Evolutionary conservation across 2,329 filamentous ascomycete species (phyloP).

Genomic region (Dothidotthia symphoricarpi): DNA sequence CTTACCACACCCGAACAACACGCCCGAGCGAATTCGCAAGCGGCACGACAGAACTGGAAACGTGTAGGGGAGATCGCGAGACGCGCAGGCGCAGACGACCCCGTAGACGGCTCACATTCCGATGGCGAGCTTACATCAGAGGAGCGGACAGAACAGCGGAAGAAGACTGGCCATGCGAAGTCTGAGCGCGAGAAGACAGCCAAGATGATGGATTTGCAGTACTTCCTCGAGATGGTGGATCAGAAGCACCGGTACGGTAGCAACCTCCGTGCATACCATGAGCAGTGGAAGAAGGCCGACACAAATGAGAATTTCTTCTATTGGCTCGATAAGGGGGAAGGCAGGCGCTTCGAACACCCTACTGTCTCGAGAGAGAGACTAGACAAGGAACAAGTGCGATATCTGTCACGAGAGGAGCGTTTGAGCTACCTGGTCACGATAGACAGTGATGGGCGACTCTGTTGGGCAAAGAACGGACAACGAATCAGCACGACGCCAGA

Average conservation of each 20-base stretch:
- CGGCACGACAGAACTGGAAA: conserved; percentile 70
- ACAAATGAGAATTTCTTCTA: conserved; percentile 90
- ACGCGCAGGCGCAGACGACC: conserved; percentile 68
- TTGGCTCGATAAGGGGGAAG: conserved; percentile 83
- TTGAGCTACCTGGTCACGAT: conserved; percentile 77
- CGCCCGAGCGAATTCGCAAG: conserved; percentile 32
- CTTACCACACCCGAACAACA: conserved; percentile 26
- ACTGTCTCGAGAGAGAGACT: conserved; percentile 71
- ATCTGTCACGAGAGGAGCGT: conserved; percentile 78
- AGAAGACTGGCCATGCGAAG: conserved; percentile 51
- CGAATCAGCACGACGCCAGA: conserved; percentile 72
- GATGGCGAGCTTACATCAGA: conserved; percentile 41
- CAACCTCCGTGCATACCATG: conserved; percentile 78
- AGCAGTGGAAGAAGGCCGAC: conserved; percentile 73
- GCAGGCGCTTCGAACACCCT: conserved; percentile 66
- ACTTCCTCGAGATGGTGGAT: conserved; percentile 84
- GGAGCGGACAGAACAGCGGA: conserved; percentile 33
- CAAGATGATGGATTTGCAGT: conserved; percentile 79
- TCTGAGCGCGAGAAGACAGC: conserved; percentile 62
- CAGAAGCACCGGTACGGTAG: conserved; percentile 83
- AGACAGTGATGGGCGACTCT: conserved; percentile 70
- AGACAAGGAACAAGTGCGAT: conserved; percentile 77
- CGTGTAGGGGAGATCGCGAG: conserved; percentile 69
- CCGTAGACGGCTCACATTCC: conserved; percentile 50
- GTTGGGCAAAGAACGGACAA: conserved; percentile 80